Conservation (phyloP, 1,139 yeast genomes). For the Hansenula lynferdii region DNA sequence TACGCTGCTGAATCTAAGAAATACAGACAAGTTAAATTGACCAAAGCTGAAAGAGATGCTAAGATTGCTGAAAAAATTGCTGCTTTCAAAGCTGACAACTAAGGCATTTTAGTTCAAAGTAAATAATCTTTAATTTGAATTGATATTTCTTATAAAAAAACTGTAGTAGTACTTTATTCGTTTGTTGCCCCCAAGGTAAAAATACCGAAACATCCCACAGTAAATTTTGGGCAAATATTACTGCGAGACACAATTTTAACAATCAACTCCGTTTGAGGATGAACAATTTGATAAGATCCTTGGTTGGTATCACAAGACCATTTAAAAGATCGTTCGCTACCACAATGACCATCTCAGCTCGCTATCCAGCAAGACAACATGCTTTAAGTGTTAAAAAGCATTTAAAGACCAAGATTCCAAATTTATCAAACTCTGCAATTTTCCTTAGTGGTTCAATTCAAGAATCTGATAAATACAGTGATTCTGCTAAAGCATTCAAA, state of each 20-base stretch:
- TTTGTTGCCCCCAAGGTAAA: too few species aligned
- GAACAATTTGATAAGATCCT: not conserved
- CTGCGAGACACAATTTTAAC: too few species aligned
- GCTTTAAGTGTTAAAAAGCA: constrained; percentile 48
- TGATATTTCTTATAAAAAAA: not conserved
- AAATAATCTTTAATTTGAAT: constrained; percentile 1
- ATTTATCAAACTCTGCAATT: constrained; percentile 28
- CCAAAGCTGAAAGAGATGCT: constrained; percentile 89
- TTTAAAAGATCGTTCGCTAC: not conserved
- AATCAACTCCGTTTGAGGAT: too few species aligned
- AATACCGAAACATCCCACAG: too few species aligned
- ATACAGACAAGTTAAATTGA: constrained; percentile 83
- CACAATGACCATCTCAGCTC: constrained; percentile 26
- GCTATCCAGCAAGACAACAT: constrained; percentile 73
- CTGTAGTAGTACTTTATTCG: not conserved
- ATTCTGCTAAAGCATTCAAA: constrained; percentile 72
- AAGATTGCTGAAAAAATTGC: constrained; percentile 91
- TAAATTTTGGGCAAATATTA: too few species aligned
- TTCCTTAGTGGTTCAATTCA: constrained; percentile 66
- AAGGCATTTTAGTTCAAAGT: constrained; percentile 6
- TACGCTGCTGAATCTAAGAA: constrained; percentile 96
- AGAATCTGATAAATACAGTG: constrained; percentile 71
- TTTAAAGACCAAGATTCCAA: constrained; percentile 26
- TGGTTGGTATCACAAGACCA: not conserved
- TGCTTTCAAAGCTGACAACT: constrained; percentile 41